Base-by-base conservation (phyloP, 2,329 filamentous ascomycete genomes). In the Talaromyces sp. region DNA sequence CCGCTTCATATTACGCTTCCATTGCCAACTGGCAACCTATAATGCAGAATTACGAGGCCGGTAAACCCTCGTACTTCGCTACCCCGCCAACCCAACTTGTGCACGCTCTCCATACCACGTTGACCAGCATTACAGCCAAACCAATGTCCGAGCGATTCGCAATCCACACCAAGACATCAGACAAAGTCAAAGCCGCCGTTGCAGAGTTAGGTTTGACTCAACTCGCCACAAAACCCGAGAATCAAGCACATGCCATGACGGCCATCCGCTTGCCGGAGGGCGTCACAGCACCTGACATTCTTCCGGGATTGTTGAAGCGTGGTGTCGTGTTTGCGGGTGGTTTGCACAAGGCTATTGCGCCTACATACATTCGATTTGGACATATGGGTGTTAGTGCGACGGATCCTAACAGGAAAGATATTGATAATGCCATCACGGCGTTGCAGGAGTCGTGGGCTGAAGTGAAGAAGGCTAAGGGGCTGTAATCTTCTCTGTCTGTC, bases 31-130 rank as follows among this genome's bases (percentile, higher is more conserved):
- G 95, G 95, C 83, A 93, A 65, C 94, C 94, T 56, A 95, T 99
- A 79, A 98, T 99, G 94, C 89, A 95, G 82, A 98, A 97, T 82
- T 99, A 99, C 80, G 95, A 99, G 82, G 92, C 92, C 69, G 92
- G 93, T 84, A 99, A 98, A 83, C 88, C 95, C 43, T 96, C 93
- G 2, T 99, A 99, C 84, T 99, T 99, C 75, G 95, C 95, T 43
- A 99, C 95, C 1, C 95, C 95, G 0, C 93, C 93, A 4, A 95
- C 95, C 14, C 95, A 99, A 80, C 87, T 99, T 60, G 85, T 99
- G 71, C 94, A 91, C 79, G 95, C 95, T 57, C 86, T 99, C 41
- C 90, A 99, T 84, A 97, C 93, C 9, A 86, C 93, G 2, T 85
- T 99, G 33, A 89, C 84, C 64, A 92, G 97, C 78, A 95, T 98